A percentile compares a stretch with the other conserved stretches of the same genome.
Conservation (phyloP, 1,139 yeast species). For the Yamadazyma spencermartinsiae region DNA sequence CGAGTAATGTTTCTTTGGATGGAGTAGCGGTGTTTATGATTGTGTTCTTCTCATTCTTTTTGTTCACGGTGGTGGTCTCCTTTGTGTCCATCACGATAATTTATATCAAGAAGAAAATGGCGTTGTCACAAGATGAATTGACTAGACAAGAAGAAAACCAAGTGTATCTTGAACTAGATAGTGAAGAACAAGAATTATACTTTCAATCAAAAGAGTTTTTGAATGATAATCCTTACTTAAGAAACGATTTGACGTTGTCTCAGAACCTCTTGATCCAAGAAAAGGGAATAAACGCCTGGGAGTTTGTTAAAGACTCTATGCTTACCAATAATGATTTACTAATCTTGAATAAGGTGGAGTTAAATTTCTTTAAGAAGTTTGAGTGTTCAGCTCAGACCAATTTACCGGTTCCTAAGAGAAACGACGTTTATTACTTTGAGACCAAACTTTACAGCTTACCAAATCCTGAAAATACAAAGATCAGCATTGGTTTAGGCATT, state of each 20-base stretch:
- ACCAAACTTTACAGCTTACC: constrained; percentile 62
- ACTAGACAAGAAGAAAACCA: constrained; percentile 62
- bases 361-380: constrained; percentile 68
- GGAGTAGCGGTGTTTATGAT: constrained; percentile 1
- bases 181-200: constrained; percentile 80
- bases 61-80: constrained; percentile 15
- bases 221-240: constrained; percentile 55
- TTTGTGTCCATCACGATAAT: constrained; percentile 13
- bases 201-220: constrained; percentile 65
- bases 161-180: constrained; percentile 60
- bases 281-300: constrained; percentile 93
- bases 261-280: constrained; percentile 74
- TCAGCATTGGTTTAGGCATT: constrained; percentile 48
- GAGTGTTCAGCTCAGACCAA: constrained; percentile 83
- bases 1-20: neutral
- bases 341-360: constrained; percentile 73
- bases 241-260: constrained; percentile 43
- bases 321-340: constrained; percentile 58
- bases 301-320: constrained; percentile 72
- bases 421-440: constrained; percentile 91
- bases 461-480: constrained; percentile 47
- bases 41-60: constrained; percentile 11
- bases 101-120: constrained; percentile 14
- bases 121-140: constrained; percentile 50
- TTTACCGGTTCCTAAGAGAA: constrained; percentile 80